phyloP scores from a whole-genome alignment of 2,329 filamentous ascomycete species.

The Sporothrix euskadiensis region DNA sequence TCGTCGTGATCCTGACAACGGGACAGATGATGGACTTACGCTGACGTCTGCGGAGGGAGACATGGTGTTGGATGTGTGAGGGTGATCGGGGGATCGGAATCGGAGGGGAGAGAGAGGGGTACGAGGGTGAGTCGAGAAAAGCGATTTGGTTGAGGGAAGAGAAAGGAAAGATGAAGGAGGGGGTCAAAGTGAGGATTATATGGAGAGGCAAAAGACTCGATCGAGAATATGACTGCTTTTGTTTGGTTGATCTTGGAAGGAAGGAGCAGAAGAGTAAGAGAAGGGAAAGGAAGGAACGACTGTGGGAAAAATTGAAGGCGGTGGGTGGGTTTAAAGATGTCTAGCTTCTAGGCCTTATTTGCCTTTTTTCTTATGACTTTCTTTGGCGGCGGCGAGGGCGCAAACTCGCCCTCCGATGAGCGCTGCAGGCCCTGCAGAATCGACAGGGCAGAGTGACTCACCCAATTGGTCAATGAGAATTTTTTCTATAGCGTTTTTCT shows the following conservation, averaged over 20 bases:
- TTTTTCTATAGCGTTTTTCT: constrained; percentile 20
- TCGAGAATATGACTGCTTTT: constrained; percentile 9
- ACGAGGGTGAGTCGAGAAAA: background rate
- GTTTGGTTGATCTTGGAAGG: background rate
- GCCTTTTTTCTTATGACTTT: background rate
- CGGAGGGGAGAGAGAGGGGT: background rate
- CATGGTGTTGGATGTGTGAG: constrained; percentile 27
- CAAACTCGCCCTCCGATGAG: constrained; percentile 28
- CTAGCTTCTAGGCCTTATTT: background rate
- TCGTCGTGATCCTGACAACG: background rate
- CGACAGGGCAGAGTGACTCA: constrained; percentile 30
- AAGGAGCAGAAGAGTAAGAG: background rate
- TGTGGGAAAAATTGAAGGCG: constrained; percentile 17
- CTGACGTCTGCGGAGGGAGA: constrained; percentile 32
- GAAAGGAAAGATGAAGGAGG: background rate
- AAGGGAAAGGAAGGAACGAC: background rate
- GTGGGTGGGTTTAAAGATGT: constrained; percentile 15
- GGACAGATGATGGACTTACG: constrained; percentile 25
- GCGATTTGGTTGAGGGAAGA: background rate
- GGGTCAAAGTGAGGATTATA: background rate
- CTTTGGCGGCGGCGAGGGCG: background rate
- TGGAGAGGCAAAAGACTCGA: background rate
- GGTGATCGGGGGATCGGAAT: background rate
- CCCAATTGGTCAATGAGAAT: constrained; percentile 33
- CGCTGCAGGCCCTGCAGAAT: constrained; percentile 19